Conservation (phyloP, 2,329 filamentous ascomycete species). For the Alternaria alternata region DNA sequence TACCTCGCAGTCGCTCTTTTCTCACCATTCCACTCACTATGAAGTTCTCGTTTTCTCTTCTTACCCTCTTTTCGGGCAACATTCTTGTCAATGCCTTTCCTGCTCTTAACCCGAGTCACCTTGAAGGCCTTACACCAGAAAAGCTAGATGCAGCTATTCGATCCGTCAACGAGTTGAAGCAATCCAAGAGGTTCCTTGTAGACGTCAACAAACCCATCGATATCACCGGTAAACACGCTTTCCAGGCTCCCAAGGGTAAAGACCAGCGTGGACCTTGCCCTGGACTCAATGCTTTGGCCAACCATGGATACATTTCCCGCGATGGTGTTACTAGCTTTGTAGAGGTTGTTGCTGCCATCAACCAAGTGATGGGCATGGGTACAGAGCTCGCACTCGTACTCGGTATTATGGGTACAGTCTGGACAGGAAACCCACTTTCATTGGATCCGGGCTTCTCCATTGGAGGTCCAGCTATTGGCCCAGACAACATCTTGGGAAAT, state of each 20-base stretch:
- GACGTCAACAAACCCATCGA: constrained; percentile 41
- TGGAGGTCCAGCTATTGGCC: constrained; percentile 48
- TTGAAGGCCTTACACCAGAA: constrained; percentile 20
- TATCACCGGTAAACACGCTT: constrained; percentile 31
- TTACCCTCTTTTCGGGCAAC: constrained; percentile 17
- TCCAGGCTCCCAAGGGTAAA: constrained; percentile 44
- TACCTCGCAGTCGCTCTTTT: not conserved
- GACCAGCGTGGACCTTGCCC: constrained; percentile 56
- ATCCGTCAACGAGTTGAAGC: constrained; percentile 17
- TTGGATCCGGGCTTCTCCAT: constrained; percentile 62
- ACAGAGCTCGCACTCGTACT: constrained; percentile 50
- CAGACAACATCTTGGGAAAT: constrained; percentile 53
- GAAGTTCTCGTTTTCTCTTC: constrained; percentile 22
- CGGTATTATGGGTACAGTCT: constrained; percentile 58
- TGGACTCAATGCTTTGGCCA: constrained; percentile 53
- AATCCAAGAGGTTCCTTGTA: constrained; percentile 23
- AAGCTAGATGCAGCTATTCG: constrained; percentile 20
- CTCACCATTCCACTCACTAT: constrained; percentile 16
- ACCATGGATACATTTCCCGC: constrained; percentile 43
- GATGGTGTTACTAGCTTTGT: constrained; percentile 53
- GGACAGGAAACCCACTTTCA: constrained; percentile 61
- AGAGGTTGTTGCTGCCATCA: constrained; percentile 53
- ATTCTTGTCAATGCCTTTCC: constrained; percentile 25
- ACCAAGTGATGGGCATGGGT: constrained; percentile 58
- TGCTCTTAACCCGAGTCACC: constrained; percentile 7